Evolutionary conservation across 371 early-diverging fungal species (phyloP), one percentile per base, ranked within the genome.

Genomic region (Mucor velutinosus): DNA sequence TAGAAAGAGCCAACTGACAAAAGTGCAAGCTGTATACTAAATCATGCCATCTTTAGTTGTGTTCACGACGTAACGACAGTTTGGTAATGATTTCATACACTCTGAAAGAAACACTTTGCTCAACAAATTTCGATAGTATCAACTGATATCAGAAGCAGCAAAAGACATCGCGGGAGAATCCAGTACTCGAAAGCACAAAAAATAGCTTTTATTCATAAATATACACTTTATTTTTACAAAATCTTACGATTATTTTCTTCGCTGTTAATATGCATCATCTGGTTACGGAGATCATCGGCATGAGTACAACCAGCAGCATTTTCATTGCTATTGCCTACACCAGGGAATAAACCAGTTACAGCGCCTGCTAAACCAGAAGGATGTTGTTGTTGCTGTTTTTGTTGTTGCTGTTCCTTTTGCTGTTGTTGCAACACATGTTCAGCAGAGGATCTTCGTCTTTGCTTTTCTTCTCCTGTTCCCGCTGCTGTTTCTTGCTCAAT

Each of bases 291-390:
- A 32, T 65, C 72, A 23, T 77, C 77, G n/a, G 77, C 74, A 43
- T 77, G 77, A 5, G 69, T 67, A 65, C 77, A 77, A 11, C 67
- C 65, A 23, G 37, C 60, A 4, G 57, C 65, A 30, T 51, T 51
- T 25, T 60, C 66, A 58, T 62, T 29, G 5, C 49, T 59, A 19
- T 60, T 55, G 6, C 39, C 71, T 7, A 76, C 66, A 25, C 77
- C 77, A 33, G 80, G 80, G 43, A 80, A 80, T 35, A 80, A 62
- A 27, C 73, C 67, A 2, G 73, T 76, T 3, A 80, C 71, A 2
- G 73, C 78, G 27, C 74, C 78, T n/a, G 74, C 74, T 15, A 80
- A 60, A 32, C 75, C 72, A 21, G 76, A 61, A n/a, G 49, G 35
- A 14, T 29, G 55, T 1, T 60, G 12, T 0, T 43, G 33, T 30